phyloP scores from a whole-genome alignment of 306 rosid genomes.

The Cercis canadensis region DNA sequence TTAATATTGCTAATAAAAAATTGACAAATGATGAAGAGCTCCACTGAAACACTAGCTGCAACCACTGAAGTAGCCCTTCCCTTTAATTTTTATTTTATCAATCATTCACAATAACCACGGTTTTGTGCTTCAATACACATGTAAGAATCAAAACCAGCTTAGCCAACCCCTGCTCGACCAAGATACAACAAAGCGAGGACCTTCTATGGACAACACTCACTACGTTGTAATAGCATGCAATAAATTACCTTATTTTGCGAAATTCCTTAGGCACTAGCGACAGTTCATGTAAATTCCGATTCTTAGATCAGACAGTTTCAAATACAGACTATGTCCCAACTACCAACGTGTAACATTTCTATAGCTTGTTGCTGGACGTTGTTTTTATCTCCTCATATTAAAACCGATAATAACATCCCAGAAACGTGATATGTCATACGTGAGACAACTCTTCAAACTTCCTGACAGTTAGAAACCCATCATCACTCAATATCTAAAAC shows the following conservation, averaged over 20 bases:
- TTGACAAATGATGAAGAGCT: not conserved
- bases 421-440: not conserved
- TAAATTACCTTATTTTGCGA: conserved; percentile 10
- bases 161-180: conserved; percentile 28
- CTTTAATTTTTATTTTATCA: too few relatives aligned
- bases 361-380: not conserved
- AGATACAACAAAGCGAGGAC: conserved; percentile 17
- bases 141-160: conserved; percentile 16
- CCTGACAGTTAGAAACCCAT: not conserved
- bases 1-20: conserved; percentile 1
- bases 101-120: too few relatives aligned
- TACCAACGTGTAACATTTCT: conserved; percentile 3
- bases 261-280: conserved; percentile 18
- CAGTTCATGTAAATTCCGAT: conserved; percentile 12
- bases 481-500: not conserved
- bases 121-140: too few relatives aligned
- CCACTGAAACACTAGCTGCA: not conserved
- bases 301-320: not conserved
- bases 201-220: conserved; percentile 3
- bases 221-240: conserved; percentile 2
- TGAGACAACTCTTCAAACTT: not conserved
- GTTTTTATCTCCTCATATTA: conserved; percentile 5
- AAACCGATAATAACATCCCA: conserved; percentile 9
- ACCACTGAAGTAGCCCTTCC: not conserved
- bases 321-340: conserved; percentile 4